Evolutionary conservation across 2,329 filamentous ascomycete species (phyloP), one percentile per base, ranked within the genome.

Genomic region (Elsinoe arachidis): DNA sequence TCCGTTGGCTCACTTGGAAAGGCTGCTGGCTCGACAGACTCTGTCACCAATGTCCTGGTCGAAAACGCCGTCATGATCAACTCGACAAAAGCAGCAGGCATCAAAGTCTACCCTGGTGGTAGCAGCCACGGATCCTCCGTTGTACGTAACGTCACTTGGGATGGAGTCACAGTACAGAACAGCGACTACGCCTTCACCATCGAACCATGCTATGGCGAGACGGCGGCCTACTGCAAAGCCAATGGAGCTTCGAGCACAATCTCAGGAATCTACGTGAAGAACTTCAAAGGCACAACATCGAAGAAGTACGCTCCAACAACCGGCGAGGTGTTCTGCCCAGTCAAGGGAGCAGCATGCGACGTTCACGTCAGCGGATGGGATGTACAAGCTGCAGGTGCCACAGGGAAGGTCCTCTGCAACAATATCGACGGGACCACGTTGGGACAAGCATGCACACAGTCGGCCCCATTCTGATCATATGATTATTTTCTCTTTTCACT

Each of bases 1-100:
- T 76, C 73, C 1, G 74, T 79, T 4, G 77, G 76, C 3, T 76
- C 72, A 1, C 65, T 78, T 5, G 76, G 75, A 0, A 71, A 71
- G 38, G 63, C 63, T 6, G 9, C 49, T 15, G 49, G 49, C 3
- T 64, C 63, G 5, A 64, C 67, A n/a, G 75, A 78, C 58, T 68
- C 66, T 0, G 76, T 78, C 14, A 61, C 69, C 52, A 76, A 78
- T 55, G 61, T 77, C 21, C 71, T 73, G 35, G 72, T 76, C 19
- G 66, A 65, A 11, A 68, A 69, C 7, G 72, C 71, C 1, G 69
- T 61, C 5, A 75, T 77, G 73, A 65, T 72, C 23, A 63, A 67
- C 19, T 74, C 69, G 1, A 71, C 70, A 30, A 77, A 78, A 59
- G 75, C 75, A 1, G 73, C 68, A 0, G 75, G 76, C 0, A 77